Evolutionary conservation across 2,329 filamentous ascomycete species (phyloP).

Genomic region (Penicillium palitans): DNA sequence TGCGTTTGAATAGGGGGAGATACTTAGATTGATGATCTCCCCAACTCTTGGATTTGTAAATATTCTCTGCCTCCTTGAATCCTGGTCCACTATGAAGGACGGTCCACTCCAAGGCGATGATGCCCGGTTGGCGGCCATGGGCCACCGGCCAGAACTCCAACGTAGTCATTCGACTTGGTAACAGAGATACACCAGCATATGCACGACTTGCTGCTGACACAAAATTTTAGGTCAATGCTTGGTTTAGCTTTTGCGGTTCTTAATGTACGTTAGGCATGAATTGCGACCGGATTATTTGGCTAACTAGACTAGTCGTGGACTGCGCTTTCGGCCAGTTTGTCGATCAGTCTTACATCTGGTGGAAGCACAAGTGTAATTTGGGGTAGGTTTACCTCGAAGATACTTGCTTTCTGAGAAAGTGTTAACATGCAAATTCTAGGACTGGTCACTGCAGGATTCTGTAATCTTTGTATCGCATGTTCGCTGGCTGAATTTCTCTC

Average conservation of each 20-base stretch:
- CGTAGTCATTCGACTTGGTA: slow-evolving; percentile 57
- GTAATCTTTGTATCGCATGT: slow-evolving; percentile 68
- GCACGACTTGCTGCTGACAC: background rate
- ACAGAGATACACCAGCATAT: background rate
- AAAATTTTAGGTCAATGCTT: slow-evolving; percentile 51
- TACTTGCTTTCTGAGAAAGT: background rate
- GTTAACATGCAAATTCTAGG: slow-evolving; percentile 20
- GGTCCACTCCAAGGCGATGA: slow-evolving; percentile 22
- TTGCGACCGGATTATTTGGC: background rate
- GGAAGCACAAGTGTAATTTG: slow-evolving; percentile 71
- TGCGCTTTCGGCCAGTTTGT: slow-evolving; percentile 58
- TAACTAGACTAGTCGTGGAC: slow-evolving; percentile 53
- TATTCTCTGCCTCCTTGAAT: background rate
- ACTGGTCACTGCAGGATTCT: slow-evolving; percentile 62
- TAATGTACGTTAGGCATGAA: slow-evolving; percentile 40
- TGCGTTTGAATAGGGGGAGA: background rate
- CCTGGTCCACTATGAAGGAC: slow-evolving; percentile 16
- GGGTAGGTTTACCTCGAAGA: slow-evolving; percentile 49
- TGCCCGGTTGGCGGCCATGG: slow-evolving; percentile 40
- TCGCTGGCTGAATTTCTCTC: slow-evolving; percentile 70
- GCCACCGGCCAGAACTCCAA: slow-evolving; percentile 58
- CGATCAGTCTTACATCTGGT: slow-evolving; percentile 67
- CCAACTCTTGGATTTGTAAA: background rate
- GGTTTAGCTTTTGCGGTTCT: slow-evolving; percentile 62
- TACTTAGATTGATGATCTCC: slow-evolving; percentile 2